phyloP scores from a whole-genome alignment of 78 protist genomes.

The Tieghemostelium lacteum region DNA sequence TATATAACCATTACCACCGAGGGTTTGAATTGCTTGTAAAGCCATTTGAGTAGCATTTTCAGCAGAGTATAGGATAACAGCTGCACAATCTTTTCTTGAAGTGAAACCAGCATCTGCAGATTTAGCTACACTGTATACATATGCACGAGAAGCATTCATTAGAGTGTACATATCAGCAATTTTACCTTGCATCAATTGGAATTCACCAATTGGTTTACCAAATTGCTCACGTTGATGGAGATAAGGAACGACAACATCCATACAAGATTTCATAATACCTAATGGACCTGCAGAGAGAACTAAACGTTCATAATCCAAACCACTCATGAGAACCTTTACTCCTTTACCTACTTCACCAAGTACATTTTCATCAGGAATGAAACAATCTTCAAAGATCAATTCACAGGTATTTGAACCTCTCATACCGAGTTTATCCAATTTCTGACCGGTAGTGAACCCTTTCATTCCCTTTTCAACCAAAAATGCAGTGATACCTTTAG shows the following conservation, averaged over 20 bases:
- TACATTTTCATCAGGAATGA: slow-evolving; percentile 90
- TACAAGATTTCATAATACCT: slow-evolving; percentile 91
- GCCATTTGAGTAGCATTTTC: slow-evolving; percentile 92
- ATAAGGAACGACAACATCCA: slow-evolving; percentile 92
- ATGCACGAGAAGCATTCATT: slow-evolving; percentile 84
- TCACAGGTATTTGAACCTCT: slow-evolving; percentile 97
- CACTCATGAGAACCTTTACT: slow-evolving; percentile 93
- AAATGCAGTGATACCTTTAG: slow-evolving; percentile 91
- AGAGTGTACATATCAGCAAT: slow-evolving; percentile 95
- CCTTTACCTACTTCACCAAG: slow-evolving; percentile 89
- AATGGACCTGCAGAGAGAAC: slow-evolving; percentile 95
- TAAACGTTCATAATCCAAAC: slow-evolving; percentile 93
- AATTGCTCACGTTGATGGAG: slow-evolving; percentile 91
- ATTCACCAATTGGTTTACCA: slow-evolving; percentile 90
- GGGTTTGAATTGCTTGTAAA: slow-evolving; percentile 92
- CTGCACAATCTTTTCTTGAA: slow-evolving; percentile 81
- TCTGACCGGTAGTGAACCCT: slow-evolving; percentile 93
- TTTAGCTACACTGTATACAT: slow-evolving; percentile 88
- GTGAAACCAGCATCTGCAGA: slow-evolving; percentile 80
- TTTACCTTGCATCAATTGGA: slow-evolving; percentile 94
- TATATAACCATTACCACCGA: slow-evolving; percentile 97
- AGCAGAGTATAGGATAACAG: slow-evolving; percentile 89
- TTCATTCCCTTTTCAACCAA: slow-evolving; percentile 82
- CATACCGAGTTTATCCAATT: slow-evolving; percentile 97
- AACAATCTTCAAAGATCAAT: slow-evolving; percentile 80